Evolutionary conservation across 257 asterid genomes (phyloP), one percentile per base, ranked within the genome.

Genomic region (Cordia subcordata): DNA sequence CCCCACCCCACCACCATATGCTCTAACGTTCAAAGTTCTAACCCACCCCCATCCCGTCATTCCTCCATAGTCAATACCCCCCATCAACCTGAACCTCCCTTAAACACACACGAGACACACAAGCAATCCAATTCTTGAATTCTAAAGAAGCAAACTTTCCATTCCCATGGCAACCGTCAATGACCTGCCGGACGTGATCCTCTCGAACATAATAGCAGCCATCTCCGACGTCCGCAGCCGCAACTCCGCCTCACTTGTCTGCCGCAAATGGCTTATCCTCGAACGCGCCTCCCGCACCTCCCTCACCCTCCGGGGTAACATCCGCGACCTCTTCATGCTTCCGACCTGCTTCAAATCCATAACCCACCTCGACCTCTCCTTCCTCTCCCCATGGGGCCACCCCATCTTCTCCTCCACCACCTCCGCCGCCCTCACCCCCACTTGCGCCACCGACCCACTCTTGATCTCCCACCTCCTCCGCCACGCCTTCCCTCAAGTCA

Each of bases 341-440:
- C 96, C 98, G n/a, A 51, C 54, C 54, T 81, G 93, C 71, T 91
- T 91, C 82, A 56, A 73, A 14, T 70, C 86, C 49, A 17, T 85
- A 5, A 75, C 87, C 59, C 63, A 77, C 50, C 93, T 91, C 76
- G 95, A 91, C 75, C 76, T 91, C 67, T 91, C 96, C 0, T 77
- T 85, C 18, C 77, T 91, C 72, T 91, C 98, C 5, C 96, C 96
- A 0, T 88, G 95, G 92, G 96, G 98, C 44, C 75, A 85, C 73
- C 76, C 96, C 37, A 80, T 90, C 65, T 52, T 77, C 68, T 65
- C 94, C 63, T 53, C 83, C 77, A 5, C 39, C 50, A 44, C 61
- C 60, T 4, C 69, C 15, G 4, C 94, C 62, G 49, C 83, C 77
- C 4, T 21, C 50, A 44, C 64, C 60, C 6, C 69, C 12, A 35